Evolutionary conservation across 768 basidiomycete species (phyloP), one percentile per base, ranked within the genome.

Genomic region (Amanita pallidorosea): DNA sequence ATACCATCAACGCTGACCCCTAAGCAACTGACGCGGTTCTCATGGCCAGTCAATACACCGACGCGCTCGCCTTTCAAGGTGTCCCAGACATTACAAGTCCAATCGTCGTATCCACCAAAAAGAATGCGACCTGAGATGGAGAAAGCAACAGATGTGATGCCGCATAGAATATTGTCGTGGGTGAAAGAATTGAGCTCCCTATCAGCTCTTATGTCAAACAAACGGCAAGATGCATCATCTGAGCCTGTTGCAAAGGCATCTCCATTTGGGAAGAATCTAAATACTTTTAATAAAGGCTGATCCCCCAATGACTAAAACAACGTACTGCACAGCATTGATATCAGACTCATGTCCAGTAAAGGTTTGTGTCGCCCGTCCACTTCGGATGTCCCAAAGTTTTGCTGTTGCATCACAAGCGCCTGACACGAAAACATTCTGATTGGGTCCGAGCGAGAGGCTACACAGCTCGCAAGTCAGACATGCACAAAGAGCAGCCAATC

Each of bases 71-170:
- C 96, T 68, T 95, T 96, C 61, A 99, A 75, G 25, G 94, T 97
- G 65, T 99, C 95, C 95, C 95, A 99, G 47, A 98, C 95, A 64
- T 99, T 99, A 74, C 92, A 94, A 58, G 96, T 98, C 89, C 96
- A 98, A 64, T 99, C 95, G 67, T 99, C 95, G 65, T 99, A 99
- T 37, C 95, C 95, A 56, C 96, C 95, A 58, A 99, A 99, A 35
- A 99, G 76, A 59, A 99, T 90, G 53, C 95, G 88, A 34, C 95
- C 95, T 23, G 94, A 97, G 58, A 91, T 89, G 4, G 95, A 98
- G 74, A 99, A 99, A 12, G 93, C 95, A 57, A 99, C 96, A 4
- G 94, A 97, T 12, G 95, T 99, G 68, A 99, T 96, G 56, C 96
- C 95, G 61, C 95, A 98, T 13, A 98, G 79, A 60, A 99, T 97